Base-by-base conservation (phyloP, 139 green algal genomes). In the Astrephomene gubernaculifera region DNA sequence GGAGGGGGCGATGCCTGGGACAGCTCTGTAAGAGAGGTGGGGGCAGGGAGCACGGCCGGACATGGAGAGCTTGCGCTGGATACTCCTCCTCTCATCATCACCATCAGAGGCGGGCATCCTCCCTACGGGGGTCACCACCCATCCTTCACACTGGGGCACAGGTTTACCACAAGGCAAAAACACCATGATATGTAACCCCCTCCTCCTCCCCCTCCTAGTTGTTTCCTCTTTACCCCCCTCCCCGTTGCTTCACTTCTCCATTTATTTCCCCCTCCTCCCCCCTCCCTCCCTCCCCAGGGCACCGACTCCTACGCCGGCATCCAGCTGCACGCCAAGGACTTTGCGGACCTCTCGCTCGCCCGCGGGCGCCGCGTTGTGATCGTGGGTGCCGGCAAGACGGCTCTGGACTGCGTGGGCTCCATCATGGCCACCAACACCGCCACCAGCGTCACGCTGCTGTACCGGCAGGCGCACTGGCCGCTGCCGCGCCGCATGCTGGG, bases 381-480 rank as follows among this genome's bases (percentile, higher is more conserved):
- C 6, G 86, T 87, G 52, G 80, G 86, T 1, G 72, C 71, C 5
- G 86, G 86, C 65, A 87, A 87, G 54, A 86, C 73, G 1, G 86
- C 73, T 0, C 25, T 87, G 53, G 86, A 90, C 64, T 85, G 71
- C 63, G 81, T 81, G 1, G 67, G 43, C 8, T 60, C 57, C 73
- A 72, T 87, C 19, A 41, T 68, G 10, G 73, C 86, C 29, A 41
- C 61, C 27, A 69, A 78, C 57, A 79, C 44, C 8, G 83, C 83
- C 31, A 52, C 71, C 17, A 43, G 6, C 12, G 72, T 87, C 27
- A 87, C 83, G 27, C 44, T 87, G 71, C 60, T 87, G 63, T 87
- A 79, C 71, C 61, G 83, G 7, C 73, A 85, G 72, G 72, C 72
- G 45, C 83, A 87, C 73, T 87, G 83, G 83, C 83, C 83, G 14